A percentile compares a stretch with the other conserved stretches of the same genome.
Conservation (phyloP, 2,329 filamentous ascomycete species). For the Hirsutella thompsonii region DNA sequence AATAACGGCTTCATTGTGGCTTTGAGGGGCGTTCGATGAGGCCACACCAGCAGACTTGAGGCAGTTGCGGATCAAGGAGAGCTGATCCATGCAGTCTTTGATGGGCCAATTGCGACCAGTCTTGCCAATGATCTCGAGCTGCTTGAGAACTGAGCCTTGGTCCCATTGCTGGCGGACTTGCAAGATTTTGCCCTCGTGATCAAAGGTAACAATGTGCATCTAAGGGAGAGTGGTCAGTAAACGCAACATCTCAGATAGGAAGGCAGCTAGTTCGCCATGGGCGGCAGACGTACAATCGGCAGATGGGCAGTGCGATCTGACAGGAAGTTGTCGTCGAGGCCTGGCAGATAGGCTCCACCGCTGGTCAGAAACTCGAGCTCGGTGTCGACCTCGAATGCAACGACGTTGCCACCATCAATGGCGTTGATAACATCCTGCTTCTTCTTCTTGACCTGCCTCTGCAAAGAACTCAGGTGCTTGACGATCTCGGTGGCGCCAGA, state of each 20-base stretch:
- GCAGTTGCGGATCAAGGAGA: constrained; percentile 57
- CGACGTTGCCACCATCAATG: constrained; percentile 56
- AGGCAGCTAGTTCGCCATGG: not conserved
- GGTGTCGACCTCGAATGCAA: constrained; percentile 78
- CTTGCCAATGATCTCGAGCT: constrained; percentile 85
- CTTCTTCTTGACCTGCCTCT: constrained; percentile 70
- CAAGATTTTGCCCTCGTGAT: constrained; percentile 61
- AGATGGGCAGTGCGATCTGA: constrained; percentile 68
- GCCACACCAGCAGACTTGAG: constrained; percentile 33
- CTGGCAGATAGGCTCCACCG: constrained; percentile 78
- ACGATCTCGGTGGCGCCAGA: constrained; percentile 61
- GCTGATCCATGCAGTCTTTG: constrained; percentile 72
- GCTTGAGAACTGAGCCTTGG: constrained; percentile 82
- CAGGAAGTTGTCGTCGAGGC: constrained; percentile 88
- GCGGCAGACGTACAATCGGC: constrained; percentile 54
- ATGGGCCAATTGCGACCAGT: constrained; percentile 93
- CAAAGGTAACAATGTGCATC: constrained; percentile 83
- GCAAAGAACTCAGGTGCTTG: constrained; percentile 63
- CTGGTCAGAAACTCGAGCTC: constrained; percentile 68
- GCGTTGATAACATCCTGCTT: constrained; percentile 62
- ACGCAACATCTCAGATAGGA: not conserved
- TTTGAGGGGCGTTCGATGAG: constrained; percentile 16
- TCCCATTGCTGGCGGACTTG: constrained; percentile 93
- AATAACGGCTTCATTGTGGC: constrained; percentile 22
- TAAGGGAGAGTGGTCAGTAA: constrained; percentile 19